Conservation (phyloP, 768 basidiomycete genomes). For the Pleurotus platypus region DNA sequence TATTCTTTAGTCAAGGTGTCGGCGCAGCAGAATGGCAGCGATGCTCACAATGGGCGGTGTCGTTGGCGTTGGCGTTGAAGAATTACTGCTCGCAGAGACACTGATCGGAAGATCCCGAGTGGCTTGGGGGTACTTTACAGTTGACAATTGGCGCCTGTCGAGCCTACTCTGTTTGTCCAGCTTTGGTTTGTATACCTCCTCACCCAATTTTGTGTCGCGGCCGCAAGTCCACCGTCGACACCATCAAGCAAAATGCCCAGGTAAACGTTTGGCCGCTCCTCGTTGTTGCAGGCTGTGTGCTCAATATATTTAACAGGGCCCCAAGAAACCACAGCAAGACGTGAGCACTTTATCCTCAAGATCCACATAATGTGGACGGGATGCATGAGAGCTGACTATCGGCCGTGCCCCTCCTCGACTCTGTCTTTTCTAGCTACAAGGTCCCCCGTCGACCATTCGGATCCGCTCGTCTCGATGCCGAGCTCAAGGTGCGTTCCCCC, state of each 20-base stretch:
- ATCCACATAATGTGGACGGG: constrained; percentile 67
- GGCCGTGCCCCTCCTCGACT: constrained; percentile 64
- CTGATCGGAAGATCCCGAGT: constrained; percentile 56
- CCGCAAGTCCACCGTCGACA: constrained; percentile 28
- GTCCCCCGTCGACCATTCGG: constrained; percentile 97
- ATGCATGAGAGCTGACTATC: constrained; percentile 58
- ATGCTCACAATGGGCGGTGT: constrained; percentile 50
- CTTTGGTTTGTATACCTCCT: constrained; percentile 25
- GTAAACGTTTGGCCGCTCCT: constrained; percentile 40
- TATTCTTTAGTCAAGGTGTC: not conserved
- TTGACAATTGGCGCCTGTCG: constrained; percentile 34
- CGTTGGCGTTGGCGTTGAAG: constrained; percentile 42
- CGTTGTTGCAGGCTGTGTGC: constrained; percentile 23
- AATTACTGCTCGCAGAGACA: constrained; percentile 20
- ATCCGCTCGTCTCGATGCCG: constrained; percentile 97
- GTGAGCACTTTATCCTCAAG: constrained; percentile 69
- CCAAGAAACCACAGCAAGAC: constrained; percentile 93
- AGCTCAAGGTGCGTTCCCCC: constrained; percentile 70
- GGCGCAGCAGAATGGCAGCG: constrained; percentile 4
- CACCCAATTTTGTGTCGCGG: constrained; percentile 19
- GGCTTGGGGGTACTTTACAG: constrained; percentile 68
- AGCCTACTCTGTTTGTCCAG: constrained; percentile 34
- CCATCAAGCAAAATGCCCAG: constrained; percentile 82
- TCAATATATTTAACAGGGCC: constrained; percentile 53
- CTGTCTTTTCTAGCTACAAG: constrained; percentile 74